These are phyloP conservation scores for Cenococcum geophilum DNA, from an alignment of 495 filamentous ascomycete species.

Conservation along the genomic window DNA sequence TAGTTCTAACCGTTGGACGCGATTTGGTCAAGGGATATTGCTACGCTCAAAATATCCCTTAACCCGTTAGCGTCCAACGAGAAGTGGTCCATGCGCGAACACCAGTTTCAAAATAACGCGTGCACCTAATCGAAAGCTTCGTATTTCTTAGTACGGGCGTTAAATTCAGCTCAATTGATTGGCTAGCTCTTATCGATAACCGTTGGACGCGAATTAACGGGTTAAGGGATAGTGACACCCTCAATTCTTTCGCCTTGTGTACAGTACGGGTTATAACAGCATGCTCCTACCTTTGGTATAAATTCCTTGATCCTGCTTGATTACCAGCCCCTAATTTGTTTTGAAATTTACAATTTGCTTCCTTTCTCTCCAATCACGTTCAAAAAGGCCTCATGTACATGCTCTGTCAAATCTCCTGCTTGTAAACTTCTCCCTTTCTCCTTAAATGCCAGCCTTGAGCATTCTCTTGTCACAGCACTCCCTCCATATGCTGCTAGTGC, in stretches of 20 bases:
- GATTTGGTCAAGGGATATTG: no score
- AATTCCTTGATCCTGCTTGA: not conserved
- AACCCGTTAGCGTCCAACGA: no score
- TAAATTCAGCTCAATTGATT: no score
- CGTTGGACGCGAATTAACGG: no score
- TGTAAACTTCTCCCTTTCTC: slow-evolving; percentile 87
- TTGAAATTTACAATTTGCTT: slow-evolving; percentile 21
- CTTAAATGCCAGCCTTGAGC: slow-evolving; percentile 78
- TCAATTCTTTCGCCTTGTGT: not conserved
- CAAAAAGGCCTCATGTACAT: slow-evolving; percentile 78
- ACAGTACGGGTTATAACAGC: not conserved
- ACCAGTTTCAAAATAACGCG: no score
- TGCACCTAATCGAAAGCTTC: no score
- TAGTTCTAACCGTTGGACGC: no score
- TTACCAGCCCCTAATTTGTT: no score
- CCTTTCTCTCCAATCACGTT: slow-evolving; percentile 60
- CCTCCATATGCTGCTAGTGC: slow-evolving; percentile 80
- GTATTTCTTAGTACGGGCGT: no score
- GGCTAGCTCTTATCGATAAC: no score
- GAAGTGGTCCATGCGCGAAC: no score
- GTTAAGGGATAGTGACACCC: not conserved
- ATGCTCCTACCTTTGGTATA: not conserved
- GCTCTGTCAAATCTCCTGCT: slow-evolving; percentile 87
- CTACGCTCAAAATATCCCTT: no score
- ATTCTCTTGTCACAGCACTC: slow-evolving; percentile 81